Conservation (phyloP, 495 filamentous ascomycete species). For the Neurospora sp. region DNA sequence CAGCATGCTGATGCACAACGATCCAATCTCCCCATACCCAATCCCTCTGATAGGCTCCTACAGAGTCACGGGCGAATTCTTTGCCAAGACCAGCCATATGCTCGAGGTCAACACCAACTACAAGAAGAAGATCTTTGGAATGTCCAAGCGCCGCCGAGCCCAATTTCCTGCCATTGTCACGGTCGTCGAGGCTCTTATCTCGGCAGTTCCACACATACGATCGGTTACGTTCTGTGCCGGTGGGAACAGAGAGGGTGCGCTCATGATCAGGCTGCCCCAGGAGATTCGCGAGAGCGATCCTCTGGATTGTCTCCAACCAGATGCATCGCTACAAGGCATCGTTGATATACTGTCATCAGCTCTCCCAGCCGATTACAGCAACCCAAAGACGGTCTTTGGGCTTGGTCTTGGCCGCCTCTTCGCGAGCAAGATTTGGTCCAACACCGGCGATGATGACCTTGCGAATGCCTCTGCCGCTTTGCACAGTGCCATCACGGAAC, state of each 20-base stretch:
- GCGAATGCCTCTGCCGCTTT: constrained; percentile 58
- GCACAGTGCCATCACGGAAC: constrained; percentile 58
- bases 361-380: constrained; percentile 39
- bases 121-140: constrained; percentile 58
- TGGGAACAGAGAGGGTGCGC: constrained; percentile 73
- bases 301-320: constrained; percentile 31
- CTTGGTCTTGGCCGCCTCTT: constrained; percentile 32
- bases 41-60: constrained; percentile 81
- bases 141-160: constrained; percentile 67
- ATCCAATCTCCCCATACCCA: constrained; percentile 62
- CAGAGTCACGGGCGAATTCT: constrained; percentile 47
- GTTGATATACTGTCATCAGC: constrained; percentile 41
- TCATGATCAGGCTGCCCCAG: constrained; percentile 55
- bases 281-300: constrained; percentile 53
- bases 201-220: constrained; percentile 58
- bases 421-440: constrained; percentile 34
- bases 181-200: constrained; percentile 59
- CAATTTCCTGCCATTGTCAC: constrained; percentile 81
- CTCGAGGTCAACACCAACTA: constrained; percentile 43
- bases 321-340: constrained; percentile 33
- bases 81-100: constrained; percentile 50
- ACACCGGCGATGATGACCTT: constrained; percentile 30
- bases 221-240: constrained; percentile 74
- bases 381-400: constrained; percentile 32
- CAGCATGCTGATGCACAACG: constrained; percentile 65